Conservation (phyloP, 305 asterid genomes). For the Caryopteris hybrid region DNA sequence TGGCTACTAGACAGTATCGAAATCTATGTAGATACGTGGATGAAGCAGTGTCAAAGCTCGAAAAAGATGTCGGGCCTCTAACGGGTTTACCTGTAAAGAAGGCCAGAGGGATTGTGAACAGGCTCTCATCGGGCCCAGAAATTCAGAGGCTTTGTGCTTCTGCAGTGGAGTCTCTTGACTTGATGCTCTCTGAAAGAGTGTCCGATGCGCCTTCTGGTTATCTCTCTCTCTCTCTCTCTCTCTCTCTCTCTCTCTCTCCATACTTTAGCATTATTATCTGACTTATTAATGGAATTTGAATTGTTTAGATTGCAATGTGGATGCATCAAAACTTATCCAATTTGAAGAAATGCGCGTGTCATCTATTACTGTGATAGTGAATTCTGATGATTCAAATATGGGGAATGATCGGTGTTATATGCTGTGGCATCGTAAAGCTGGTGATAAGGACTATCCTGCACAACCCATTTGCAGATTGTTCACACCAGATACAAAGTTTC, state of each 20-base stretch:
- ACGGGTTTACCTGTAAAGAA: constrained; percentile 90
- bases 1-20: constrained; percentile 52
- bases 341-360: constrained; percentile 53
- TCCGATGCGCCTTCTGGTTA: constrained; percentile 40
- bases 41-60: constrained; percentile 68
- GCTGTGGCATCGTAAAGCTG: constrained; percentile 70
- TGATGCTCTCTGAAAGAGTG: constrained; percentile 40
- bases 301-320: constrained; percentile 38
- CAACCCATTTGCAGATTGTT: constrained; percentile 61
- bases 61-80: constrained; percentile 79
- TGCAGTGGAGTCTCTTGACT: constrained; percentile 63
- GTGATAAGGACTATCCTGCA: constrained; percentile 45
- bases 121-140: constrained; percentile 84
- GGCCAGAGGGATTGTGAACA: constrained; percentile 92
- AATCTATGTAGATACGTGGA: constrained; percentile 42
- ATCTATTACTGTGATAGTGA: constrained; percentile 43
- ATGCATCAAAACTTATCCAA: constrained; percentile 40
- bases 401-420: constrained; percentile 38
- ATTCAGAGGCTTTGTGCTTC: constrained; percentile 73
- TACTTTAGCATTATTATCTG: not conserved
- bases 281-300: constrained; percentile 14
- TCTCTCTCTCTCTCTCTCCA: not conserved
- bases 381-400: constrained; percentile 32
- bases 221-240: constrained; percentile 18
- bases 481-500: constrained; percentile 40